Evolutionary conservation across 108 stramenopile species (phyloP).

Genomic region (Conticribra guillardii): DNA sequence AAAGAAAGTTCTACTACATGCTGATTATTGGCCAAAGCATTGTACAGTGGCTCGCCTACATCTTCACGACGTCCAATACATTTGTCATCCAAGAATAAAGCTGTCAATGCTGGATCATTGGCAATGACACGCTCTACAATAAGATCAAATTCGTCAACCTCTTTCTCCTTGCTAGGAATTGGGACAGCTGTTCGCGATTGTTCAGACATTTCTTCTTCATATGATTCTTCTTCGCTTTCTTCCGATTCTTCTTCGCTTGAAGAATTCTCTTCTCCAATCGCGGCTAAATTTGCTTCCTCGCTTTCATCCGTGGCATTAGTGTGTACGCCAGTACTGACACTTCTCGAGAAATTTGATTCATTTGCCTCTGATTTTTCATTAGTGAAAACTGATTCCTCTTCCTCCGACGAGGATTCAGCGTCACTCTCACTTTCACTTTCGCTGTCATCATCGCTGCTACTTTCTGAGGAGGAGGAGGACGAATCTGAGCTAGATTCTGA

Average conservation of each 20-base stretch:
- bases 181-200: background rate
- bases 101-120: slow-evolving; percentile 29
- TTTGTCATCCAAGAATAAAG: slow-evolving; percentile 27
- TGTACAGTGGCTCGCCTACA: slow-evolving; percentile 24
- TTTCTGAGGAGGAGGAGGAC: background rate
- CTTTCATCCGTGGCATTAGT: background rate
- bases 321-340: background rate
- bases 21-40: slow-evolving; percentile 19
- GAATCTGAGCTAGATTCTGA: background rate
- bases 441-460: background rate
- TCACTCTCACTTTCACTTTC: background rate
- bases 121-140: slow-evolving; percentile 18
- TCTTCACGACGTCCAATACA: slow-evolving; percentile 10
- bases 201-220: background rate
- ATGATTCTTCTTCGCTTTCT: background rate
- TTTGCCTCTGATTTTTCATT: background rate
- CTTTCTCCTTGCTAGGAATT: background rate
- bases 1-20: slow-evolving; percentile 27
- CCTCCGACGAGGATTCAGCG: background rate
- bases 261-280: background rate
- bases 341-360: background rate
- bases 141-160: slow-evolving; percentile 9
- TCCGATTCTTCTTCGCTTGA: background rate
- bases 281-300: background rate
- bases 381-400: slow-evolving; percentile 1